Percentiles rank a stretch among this genome's conserved stretches.
phyloP scores from a whole-genome alignment of 768 basidiomycete genomes.

The Imleria badia region DNA sequence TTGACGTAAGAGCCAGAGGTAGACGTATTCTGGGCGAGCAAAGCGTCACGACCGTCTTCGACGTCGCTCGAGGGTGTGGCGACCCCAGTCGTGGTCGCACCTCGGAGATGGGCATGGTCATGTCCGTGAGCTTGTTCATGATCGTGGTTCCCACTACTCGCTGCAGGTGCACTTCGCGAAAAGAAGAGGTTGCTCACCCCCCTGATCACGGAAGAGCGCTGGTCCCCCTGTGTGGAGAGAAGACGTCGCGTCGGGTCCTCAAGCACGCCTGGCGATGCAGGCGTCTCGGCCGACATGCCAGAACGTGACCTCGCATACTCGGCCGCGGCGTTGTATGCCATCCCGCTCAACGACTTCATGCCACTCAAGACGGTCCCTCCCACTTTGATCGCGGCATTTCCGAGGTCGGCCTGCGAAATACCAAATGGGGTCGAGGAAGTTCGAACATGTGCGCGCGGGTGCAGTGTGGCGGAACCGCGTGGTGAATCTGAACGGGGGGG shows the following conservation, averaged over 20 bases:
- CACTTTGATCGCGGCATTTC: conserved; percentile 54
- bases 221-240: conserved; percentile 23
- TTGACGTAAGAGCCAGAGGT: conserved; percentile 48
- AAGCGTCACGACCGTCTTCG: conserved; percentile 10
- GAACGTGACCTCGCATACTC: conserved; percentile 39
- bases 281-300: conserved; percentile 2
- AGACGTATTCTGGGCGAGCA: conserved; percentile 2
- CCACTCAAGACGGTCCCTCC: conserved; percentile 64
- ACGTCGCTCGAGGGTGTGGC: conserved; percentile 12
- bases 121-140: conserved; percentile 5
- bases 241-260: conserved; percentile 15
- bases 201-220: conserved; percentile 22
- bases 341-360: conserved; percentile 61
- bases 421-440: conserved; percentile 30
- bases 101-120: conserved; percentile 16
- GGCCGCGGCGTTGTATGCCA: conserved; percentile 52
- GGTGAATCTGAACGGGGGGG: conserved; percentile 28
- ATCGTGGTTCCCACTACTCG: conserved; percentile 21
- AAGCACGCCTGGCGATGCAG: conserved; percentile 4
- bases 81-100: conserved; percentile 5
- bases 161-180: conserved; percentile 64
- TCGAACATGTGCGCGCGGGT: conserved; percentile 23
- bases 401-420: conserved; percentile 49
- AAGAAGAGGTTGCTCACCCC: conserved; percentile 44
- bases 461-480: conserved; percentile 10